Evolutionary conservation across 2,329 filamentous ascomycete species (phyloP), one percentile per base, ranked within the genome.

Genomic region (Scleromitrula shiraiana): DNA sequence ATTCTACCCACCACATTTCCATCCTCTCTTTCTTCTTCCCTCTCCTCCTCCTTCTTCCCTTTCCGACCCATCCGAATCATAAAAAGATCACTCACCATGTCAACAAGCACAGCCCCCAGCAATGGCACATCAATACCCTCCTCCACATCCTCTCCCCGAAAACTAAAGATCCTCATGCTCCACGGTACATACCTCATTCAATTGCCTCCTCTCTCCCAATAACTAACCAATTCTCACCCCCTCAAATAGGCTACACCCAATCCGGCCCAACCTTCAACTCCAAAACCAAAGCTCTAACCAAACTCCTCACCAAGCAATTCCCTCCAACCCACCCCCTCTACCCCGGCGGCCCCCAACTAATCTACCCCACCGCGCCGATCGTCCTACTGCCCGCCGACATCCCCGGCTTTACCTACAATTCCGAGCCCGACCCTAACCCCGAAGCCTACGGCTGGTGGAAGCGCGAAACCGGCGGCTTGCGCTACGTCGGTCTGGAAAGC

Each of bases 401-500:
- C 52, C 86, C 85, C 0, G 83, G 83, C 45, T 89, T 80, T 67
- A 66, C 73, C 2, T 19, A 51, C 5, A 36, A 37, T 2, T 35
- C 70, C 36, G 66, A 69, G 2, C 69, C 68, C 9, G 61, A 51
- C 19, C 62, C 61, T 1, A 68, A 68, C 3, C 66, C 68, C 35
- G 72, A 78, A 19, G 76, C 80, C 3, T 95, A 82, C 75, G 86
- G 79, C 10, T 97, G 91, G 91, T 96, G 88, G 75, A 78, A 77
- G 45, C 78, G 75, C 27, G 75, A 88, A 57, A 81, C 83, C 33
- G 75, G 78, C 9, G 73, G 75, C 1, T 73, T 72, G 1, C 66
- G 75, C 20, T 96, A 95, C 66, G 72, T 75, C 8, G 77, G 80
- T 0, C 66, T 96, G 2, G 78, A 84, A n/a, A 67, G 76, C 17